Percentiles rank a stretch among this genome's conserved stretches.
Conservation (phyloP, 441 rosid species). For the Arabidopsis lyrata region DNA sequence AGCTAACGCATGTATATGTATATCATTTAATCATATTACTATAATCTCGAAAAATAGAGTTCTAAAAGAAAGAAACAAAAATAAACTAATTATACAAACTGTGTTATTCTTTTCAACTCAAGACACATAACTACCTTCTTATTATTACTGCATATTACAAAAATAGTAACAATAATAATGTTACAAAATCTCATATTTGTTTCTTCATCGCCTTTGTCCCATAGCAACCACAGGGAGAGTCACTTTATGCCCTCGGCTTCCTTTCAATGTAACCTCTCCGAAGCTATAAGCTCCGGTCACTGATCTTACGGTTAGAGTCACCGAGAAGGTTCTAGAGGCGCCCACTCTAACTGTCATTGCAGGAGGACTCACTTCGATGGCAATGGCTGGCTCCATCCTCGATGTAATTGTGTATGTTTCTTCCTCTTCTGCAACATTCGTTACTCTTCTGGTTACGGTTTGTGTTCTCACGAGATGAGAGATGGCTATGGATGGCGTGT, state of each 20-base stretch:
- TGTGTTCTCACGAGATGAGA: slow-evolving; percentile 79
- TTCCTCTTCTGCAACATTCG: slow-evolving; percentile 73
- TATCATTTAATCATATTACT: slow-evolving; percentile 10
- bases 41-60: neutral
- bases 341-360: slow-evolving; percentile 83
- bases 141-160: slow-evolving; percentile 66
- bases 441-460: slow-evolving; percentile 75
- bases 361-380: slow-evolving; percentile 82
- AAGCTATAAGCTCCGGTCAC: slow-evolving; percentile 79
- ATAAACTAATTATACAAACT: slow-evolving; percentile 43
- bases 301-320: slow-evolving; percentile 73
- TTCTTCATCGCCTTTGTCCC: slow-evolving; percentile 70
- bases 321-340: slow-evolving; percentile 67
- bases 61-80: neutral
- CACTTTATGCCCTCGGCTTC: slow-evolving; percentile 93
- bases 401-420: slow-evolving; percentile 84
- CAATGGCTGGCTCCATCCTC: slow-evolving; percentile 84
- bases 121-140: slow-evolving; percentile 29
- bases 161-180: slow-evolving; percentile 58
- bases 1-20: neutral
- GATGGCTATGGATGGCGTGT: slow-evolving; percentile 84
- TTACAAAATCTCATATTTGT: slow-evolving; percentile 42
- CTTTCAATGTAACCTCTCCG: slow-evolving; percentile 83
- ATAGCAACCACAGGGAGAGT: slow-evolving; percentile 84
- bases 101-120: slow-evolving; percentile 30